Evolutionary conservation across 2,329 filamentous ascomycete species (phyloP).

Genomic region (Neoarthrinium moseri): DNA sequence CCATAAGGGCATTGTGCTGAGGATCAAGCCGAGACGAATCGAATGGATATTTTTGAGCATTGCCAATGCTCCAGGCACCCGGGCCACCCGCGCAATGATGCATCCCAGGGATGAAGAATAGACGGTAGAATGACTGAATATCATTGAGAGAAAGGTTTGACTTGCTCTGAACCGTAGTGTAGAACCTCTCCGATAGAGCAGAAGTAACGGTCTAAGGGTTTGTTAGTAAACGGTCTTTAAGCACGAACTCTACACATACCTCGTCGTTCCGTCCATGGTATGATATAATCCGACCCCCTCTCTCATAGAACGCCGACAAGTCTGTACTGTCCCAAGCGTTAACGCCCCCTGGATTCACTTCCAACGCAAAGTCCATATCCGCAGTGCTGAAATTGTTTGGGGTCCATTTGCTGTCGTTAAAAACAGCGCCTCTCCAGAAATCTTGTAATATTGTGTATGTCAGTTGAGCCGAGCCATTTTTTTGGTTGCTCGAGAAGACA

Average conservation of each 20-base stretch:
- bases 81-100: slow-evolving; percentile 15
- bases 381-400: no score
- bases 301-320: slow-evolving; percentile 11
- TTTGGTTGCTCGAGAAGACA: slow-evolving; percentile 17
- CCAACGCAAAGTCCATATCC: no score
- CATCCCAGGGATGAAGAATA: slow-evolving; percentile 18
- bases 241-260: slow-evolving; percentile 6
- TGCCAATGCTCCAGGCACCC: slow-evolving; percentile 15
- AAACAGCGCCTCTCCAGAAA: no score
- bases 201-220: slow-evolving; percentile 13
- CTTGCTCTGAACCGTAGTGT: slow-evolving; percentile 12
- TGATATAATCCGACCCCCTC: slow-evolving; percentile 15
- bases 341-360: slow-evolving; percentile 16
- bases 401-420: no score
- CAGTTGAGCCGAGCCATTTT: no score
- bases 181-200: slow-evolving; percentile 11
- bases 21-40: no score
- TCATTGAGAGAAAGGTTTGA: slow-evolving; percentile 10
- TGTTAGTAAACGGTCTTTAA: neutral
- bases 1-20: no score
- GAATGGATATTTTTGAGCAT: no score
- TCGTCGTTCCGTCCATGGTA: slow-evolving; percentile 19
- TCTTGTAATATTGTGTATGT: no score
- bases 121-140: slow-evolving; percentile 27
- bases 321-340: slow-evolving; percentile 14